These are phyloP conservation scores for Articulospora tetracladia DNA, from an alignment of 495 filamentous ascomycete genomes.

Conservation along the genomic window DNA sequence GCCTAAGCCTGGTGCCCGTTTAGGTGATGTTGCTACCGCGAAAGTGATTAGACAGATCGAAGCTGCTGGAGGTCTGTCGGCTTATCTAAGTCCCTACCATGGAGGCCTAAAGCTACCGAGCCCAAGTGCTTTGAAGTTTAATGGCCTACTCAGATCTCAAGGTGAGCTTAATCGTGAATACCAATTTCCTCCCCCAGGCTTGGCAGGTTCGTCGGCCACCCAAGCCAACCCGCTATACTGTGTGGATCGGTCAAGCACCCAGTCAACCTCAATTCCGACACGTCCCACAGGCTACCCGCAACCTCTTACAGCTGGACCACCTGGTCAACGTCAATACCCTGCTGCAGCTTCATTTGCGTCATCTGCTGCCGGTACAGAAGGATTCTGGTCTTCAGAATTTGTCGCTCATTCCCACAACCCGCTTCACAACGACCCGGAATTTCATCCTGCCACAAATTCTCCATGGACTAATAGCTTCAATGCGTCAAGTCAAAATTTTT, in stretches of 20 bases:
- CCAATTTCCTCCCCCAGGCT: constrained; percentile 21
- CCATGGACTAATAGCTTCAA: background rate
- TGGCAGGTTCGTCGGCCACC: background rate
- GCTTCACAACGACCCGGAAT: background rate
- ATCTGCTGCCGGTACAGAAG: background rate
- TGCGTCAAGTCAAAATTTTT: background rate
- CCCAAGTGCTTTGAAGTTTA: background rate
- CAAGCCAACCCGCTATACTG: constrained; percentile 14
- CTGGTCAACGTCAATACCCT: constrained; percentile 23
- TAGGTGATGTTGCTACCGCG: background rate
- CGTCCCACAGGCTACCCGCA: constrained; percentile 18
- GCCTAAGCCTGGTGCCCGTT: background rate
- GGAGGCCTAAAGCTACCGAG: background rate
- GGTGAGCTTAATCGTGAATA: constrained; percentile 9
- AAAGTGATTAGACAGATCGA: background rate
- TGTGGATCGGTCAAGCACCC: background rate
- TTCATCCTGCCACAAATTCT: background rate
- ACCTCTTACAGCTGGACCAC: constrained; percentile 29
- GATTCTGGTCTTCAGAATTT: background rate
- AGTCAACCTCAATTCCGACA: background rate
- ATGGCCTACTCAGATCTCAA: background rate
- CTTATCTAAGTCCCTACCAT: background rate
- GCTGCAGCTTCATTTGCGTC: background rate
- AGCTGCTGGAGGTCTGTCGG: background rate
- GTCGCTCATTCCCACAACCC: background rate